These are phyloP conservation scores for Neonectria coccinea DNA, from an alignment of 2,329 filamentous ascomycete species.

Conservation along the genomic window DNA sequence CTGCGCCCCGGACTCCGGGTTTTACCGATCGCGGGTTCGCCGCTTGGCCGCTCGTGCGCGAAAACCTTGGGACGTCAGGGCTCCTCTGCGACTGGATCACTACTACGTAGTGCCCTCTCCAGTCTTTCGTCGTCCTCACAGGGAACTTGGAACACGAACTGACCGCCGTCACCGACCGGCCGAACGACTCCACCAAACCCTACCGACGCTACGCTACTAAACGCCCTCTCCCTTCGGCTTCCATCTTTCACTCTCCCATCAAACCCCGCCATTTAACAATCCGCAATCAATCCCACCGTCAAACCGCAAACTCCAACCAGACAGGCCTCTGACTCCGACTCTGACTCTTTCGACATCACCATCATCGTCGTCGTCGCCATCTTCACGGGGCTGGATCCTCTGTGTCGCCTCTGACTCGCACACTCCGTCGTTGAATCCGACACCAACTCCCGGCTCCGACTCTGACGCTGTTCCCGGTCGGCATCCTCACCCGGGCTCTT, in stretches of 20 bases:
- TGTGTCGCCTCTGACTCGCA: constrained; percentile 6
- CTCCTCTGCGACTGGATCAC: background rate
- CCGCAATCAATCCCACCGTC: background rate
- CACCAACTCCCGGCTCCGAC: background rate
- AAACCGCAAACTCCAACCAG: no score
- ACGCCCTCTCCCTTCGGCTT: constrained; percentile 21
- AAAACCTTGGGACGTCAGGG: constrained; percentile 42
- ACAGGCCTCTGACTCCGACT: background rate
- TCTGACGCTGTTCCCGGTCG: background rate
- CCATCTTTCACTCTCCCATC: constrained; percentile 8
- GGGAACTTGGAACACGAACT: background rate
- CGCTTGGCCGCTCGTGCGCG: constrained; percentile 14
- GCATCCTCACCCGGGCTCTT: constrained; percentile 1
- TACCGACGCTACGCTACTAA: constrained; percentile 10
- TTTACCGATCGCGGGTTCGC: constrained; percentile 39
- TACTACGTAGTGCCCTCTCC: background rate
- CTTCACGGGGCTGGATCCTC: constrained; percentile 25
- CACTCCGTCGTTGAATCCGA: background rate
- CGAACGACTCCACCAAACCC: constrained; percentile 23
- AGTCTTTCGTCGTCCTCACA: background rate
- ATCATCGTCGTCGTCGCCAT: background rate
- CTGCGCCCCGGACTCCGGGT: constrained; percentile 39
- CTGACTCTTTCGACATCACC: background rate
- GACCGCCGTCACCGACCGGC: constrained; percentile 9
- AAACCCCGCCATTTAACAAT: constrained; percentile 21